These are phyloP conservation scores for Phialemoniopsis sp. DNA, from an alignment of 2,329 filamentous ascomycete genomes.

Conservation along the genomic window DNA sequence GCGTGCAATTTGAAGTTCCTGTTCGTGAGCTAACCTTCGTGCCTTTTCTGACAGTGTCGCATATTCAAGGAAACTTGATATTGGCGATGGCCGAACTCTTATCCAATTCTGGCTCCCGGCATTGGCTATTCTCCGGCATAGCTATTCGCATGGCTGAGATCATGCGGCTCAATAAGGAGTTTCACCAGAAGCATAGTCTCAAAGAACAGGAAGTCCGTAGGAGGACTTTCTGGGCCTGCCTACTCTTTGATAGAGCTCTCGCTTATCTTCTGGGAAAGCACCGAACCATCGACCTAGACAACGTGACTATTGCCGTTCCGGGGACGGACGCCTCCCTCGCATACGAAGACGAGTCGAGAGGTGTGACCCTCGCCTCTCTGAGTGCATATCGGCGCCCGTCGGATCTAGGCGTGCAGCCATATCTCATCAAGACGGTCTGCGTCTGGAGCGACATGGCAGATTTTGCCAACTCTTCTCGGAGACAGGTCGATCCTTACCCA, in stretches of 20 bases:
- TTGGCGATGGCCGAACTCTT: slow-evolving; percentile 14
- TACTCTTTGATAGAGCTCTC: slow-evolving; percentile 4
- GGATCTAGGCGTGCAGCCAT: slow-evolving; percentile 10
- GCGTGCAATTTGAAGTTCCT: too few relatives aligned
- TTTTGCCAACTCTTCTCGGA: slow-evolving; percentile 6
- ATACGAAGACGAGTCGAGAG: slow-evolving; percentile 10
- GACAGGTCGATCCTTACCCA: slow-evolving; percentile 5
- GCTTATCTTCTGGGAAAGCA: slow-evolving; percentile 10
- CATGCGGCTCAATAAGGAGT: slow-evolving; percentile 17
- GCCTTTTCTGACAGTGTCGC: too few relatives aligned
- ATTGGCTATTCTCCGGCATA: slow-evolving; percentile 14
- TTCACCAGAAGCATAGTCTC: slow-evolving; percentile 14
- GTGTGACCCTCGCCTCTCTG: slow-evolving; percentile 7
- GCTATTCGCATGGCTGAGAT: slow-evolving; percentile 18
- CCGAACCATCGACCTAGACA: slow-evolving; percentile 2
- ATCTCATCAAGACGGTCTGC: slow-evolving; percentile 11
- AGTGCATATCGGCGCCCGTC: slow-evolving; percentile 7
- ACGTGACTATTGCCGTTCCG: slow-evolving; percentile 9
- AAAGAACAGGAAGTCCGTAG: slow-evolving; percentile 10
- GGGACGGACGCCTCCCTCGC: slow-evolving; percentile 9
- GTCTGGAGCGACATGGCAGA: slow-evolving; percentile 11
- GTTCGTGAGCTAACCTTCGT: too few relatives aligned
- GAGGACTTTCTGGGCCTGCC: slow-evolving; percentile 9
- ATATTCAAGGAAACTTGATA: slow-evolving; percentile 12
- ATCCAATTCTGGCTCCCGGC: slow-evolving; percentile 12